These are phyloP conservation scores for Erigeron canadensis DNA, from an alignment of 129 eudicot species.

Conservation along the genomic window DNA sequence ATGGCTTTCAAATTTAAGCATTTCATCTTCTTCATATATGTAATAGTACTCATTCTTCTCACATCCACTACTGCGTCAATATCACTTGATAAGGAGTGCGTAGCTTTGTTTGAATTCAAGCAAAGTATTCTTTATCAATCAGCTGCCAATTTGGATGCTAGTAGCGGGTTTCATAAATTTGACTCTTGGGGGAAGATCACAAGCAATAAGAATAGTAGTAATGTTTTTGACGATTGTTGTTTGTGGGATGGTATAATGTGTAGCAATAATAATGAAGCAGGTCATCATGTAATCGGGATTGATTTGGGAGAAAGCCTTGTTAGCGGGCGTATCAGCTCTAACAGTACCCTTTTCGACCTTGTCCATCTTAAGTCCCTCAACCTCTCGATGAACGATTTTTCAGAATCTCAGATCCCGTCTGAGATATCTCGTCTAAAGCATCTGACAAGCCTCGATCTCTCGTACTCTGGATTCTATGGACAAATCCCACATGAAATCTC, in stretches of 20 bases:
- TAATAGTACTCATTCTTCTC: background rate
- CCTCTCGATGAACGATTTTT: slow-evolving; percentile 23
- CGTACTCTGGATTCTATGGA: slow-evolving; percentile 25
- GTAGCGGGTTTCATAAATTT: no score
- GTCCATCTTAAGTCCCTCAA: slow-evolving; percentile 21
- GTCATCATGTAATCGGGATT: slow-evolving; percentile 18
- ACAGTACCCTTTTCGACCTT: slow-evolving; percentile 26
- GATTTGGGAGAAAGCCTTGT: slow-evolving; percentile 16
- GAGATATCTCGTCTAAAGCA: slow-evolving; percentile 3
- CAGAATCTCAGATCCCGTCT: slow-evolving; percentile 18
- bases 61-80: background rate
- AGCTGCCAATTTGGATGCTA: background rate
- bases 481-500: slow-evolving; percentile 33
- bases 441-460: slow-evolving; percentile 20
- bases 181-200: slow-evolving; percentile 6
- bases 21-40: background rate
- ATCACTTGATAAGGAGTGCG: background rate
- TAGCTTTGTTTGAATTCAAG: slow-evolving; percentile 11
- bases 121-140: background rate
- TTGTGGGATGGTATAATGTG: slow-evolving; percentile 23
- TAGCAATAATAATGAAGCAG: background rate
- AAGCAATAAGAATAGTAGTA: background rate
- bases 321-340: slow-evolving; percentile 4
- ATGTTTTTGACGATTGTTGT: slow-evolving; percentile 21
- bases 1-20: background rate